phyloP scores from a whole-genome alignment of 345 rosid genomes.

The Mercurialis annua region DNA sequence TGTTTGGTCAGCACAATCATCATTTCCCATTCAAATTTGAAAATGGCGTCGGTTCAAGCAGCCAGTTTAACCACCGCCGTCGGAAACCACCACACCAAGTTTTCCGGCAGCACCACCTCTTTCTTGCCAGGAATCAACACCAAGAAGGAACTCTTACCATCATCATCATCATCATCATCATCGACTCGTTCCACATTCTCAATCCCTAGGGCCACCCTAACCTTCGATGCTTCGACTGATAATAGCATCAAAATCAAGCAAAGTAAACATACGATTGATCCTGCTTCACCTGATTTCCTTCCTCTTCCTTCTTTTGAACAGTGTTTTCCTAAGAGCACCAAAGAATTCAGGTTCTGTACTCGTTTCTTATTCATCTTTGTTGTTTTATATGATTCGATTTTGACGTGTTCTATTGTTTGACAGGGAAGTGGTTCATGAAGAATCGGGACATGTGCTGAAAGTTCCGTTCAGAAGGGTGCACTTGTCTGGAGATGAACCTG shows the following conservation, averaged over 20 bases:
- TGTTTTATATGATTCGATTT: background rate
- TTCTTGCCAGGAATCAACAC: conserved; percentile 59
- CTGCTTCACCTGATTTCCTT: conserved; percentile 83
- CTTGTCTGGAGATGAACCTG: conserved; percentile 80
- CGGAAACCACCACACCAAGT: too few species aligned
- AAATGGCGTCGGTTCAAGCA: conserved; percentile 71
- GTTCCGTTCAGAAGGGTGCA: conserved; percentile 88
- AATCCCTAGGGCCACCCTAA: conserved; percentile 59
- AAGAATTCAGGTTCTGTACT: conserved; percentile 51
- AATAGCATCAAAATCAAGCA: conserved; percentile 50
- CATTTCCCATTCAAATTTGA: background rate
- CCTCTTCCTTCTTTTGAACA: conserved; percentile 86
- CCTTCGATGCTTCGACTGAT: conserved; percentile 70
- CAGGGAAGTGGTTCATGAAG: conserved; percentile 81
- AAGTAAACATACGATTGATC: conserved; percentile 74
- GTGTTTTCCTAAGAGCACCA: conserved; percentile 93
- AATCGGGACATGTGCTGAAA: conserved; percentile 79
- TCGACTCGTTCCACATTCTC: too few species aligned
- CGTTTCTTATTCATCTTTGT: background rate
- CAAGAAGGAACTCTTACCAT: conserved; percentile 40
- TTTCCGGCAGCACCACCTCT: conserved; percentile 52
- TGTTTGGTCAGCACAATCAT: background rate
- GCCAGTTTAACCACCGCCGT: conserved; percentile 46
- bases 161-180: conserved; percentile 9
- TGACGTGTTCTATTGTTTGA: background rate